Evolutionary conservation across 2,329 filamentous ascomycete genomes (phyloP), one percentile per base, ranked within the genome.

Genomic region (Mycosphaerella arachidis): DNA sequence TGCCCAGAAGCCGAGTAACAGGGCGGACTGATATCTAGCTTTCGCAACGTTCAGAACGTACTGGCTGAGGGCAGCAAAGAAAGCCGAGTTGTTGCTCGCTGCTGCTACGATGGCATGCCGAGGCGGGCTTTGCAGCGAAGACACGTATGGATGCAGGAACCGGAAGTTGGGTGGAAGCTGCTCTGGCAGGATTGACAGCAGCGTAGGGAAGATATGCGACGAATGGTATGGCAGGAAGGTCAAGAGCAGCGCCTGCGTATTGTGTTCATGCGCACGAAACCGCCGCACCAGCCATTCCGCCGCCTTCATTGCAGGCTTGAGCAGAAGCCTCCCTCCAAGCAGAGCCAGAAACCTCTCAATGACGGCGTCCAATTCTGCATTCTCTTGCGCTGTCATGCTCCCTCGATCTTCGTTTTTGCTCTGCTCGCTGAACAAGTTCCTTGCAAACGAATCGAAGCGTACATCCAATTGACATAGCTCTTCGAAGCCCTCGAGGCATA

Each of bases 141-240:
- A 86, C 65, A 93, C 86, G 75, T 97, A 97, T 4, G 93, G 93
- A 61, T 87, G 83, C 59, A 99, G 82, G 73, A 96, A 96, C 66
- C 87, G 88, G 74, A 94, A 92, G 40, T 90, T 85, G 45, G 84
- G 78, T 0, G 92, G 87, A 8, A 97, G 80, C 18, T 81, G 84
- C n/a, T 81, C 73, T 0, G 94, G 92, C 12, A 99, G 79, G 59
- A 99, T 95, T 1, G 91, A 92, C 29, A 99, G 81, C 7, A 97
- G 80, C 1, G 91, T 92, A 51, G 89, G 82, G 74, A 99, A 99
- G 13, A 91, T 85, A 6, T 90, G 89, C 33, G 91, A 88, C 7
- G 87, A 86, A 74, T 99, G 92, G 75, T 96, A 97, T 1, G 94
- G 94, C 5, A 99, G 81, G 73, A 97, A 97, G 2, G 92, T 90